Evolutionary conservation across 2,329 filamentous ascomycete genomes (phyloP), one percentile per base, ranked within the genome.

Genomic region (Colletotrichum theobromicola): DNA sequence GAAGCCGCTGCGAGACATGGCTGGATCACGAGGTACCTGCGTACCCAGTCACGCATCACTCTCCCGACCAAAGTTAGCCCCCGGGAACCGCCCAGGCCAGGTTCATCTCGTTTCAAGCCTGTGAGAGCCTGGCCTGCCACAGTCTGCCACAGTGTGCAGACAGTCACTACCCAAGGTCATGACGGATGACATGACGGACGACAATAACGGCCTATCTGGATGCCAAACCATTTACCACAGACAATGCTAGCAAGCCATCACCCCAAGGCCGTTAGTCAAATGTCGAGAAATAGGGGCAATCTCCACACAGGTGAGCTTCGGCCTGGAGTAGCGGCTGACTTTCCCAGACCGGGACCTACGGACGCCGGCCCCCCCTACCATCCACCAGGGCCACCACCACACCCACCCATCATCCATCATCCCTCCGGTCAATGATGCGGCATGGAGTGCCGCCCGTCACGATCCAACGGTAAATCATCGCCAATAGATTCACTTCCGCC

Each of bases 91-190:
- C 61, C 71, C 21, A 26, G 67, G 55, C 35, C 72, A 72, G 46
- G 68, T 72, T 67, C 68, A 63, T 72, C 72, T 74, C 68, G 72
- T 74, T 74, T 74, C 72, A 74, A 46, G 72, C 53, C 28, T 67
- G 63, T 63, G 72, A 58, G 55, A 72, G 57, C 66, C 57, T 50
- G n/a, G 42, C 42, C 42, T 50, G 42, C 42, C 42, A 50, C n/a
- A 50, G 42, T 50, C 7, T 26, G 7, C 3, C 28, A 74, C 68
- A 58, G 61, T 63, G 62, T 65, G 35, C 30, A 28, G 24, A 26
- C 18, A 6, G 15, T 7, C n/a, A 18, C 2, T 15, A 5, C n/a
- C n/a, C n/a, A n/a, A n/a, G n/a, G n/a, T n/a, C n/a, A 21, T 7
- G 26, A 32, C 16, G 28, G 16, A 30, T 32, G 18, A 35, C n/a